Evolutionary conservation across 176 grass and related monocot genomes (phyloP), one percentile per base, ranked within the genome.

Genomic region (Miscanthus lutarioriparius): DNA sequence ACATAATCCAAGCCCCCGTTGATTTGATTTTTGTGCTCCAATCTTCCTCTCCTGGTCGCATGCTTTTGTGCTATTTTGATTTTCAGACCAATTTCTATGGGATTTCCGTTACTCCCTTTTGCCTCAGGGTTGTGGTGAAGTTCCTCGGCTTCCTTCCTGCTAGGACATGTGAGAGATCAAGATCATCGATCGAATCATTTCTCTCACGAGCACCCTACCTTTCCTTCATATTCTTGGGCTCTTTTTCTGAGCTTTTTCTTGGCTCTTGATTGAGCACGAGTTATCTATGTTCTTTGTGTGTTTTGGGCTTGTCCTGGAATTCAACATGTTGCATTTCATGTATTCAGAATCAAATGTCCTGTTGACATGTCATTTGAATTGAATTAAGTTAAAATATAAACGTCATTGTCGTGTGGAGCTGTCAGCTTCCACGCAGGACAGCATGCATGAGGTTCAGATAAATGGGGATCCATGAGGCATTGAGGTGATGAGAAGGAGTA

Each of bases 291-390:
- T 16, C 14, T 48, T 16, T n/a, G 20, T 56, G 5, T 8, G 1
- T 20, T 54, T 20, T n/a, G n/a, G n/a, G 79, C 88, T 90, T 90
- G 67, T 49, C 68, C n/a, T 64, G 37, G 36, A 79, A 83, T 83
- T 61, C 61, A 83, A 83, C 44, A 36, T 61, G n/a, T 54, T 66
- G 49, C 65, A 56, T 64, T 72, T 39, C 72, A 72, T 86, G 17
- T 66, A 68, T 51, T 74, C 72, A 51, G 16, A 74, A 74, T 10
- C 25, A 74, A 74, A 51, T n/a, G n/a, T n/a, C n/a, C n/a, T n/a
- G n/a, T n/a, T n/a, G 54, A 79, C 45, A 48, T 90, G 88, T 74
- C 37, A 79, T 83, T 32, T 79, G 67, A 78, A 20, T 70, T 38
- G 35, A 66, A 70, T 71, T 17, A 58, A 58, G 26, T 26, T 54